Percentiles rank a stretch among this genome's conserved stretches.
Conservation (phyloP, 2,329 filamentous ascomycete species). For the Epicoccum nigrum region DNA sequence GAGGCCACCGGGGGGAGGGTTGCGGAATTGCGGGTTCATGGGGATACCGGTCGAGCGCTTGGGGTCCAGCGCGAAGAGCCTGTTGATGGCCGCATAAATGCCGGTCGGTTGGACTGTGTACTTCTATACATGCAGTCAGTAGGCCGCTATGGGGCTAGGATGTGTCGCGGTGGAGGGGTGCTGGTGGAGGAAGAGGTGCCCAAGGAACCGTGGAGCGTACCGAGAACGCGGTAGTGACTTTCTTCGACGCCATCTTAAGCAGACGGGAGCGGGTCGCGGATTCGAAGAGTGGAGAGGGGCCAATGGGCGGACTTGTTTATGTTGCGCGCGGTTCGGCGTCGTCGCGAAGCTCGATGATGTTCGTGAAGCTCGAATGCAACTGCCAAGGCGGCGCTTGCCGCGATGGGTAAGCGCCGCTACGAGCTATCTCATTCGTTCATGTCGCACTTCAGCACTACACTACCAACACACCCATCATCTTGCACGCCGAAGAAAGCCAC, state of each 20-base stretch:
- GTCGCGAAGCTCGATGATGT: slow-evolving; percentile 36
- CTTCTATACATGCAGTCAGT: slow-evolving; percentile 67
- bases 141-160: neutral
- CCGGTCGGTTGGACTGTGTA: slow-evolving; percentile 91
- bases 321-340: slow-evolving; percentile 23
- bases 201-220: slow-evolving; percentile 27
- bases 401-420: slow-evolving; percentile 17
- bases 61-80: slow-evolving; percentile 78
- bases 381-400: slow-evolving; percentile 33
- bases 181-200: slow-evolving; percentile 2
- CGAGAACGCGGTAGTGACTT: slow-evolving; percentile 37
- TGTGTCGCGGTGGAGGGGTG: slow-evolving; percentile 13
- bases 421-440: slow-evolving; percentile 21
- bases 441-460: neutral
- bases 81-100: slow-evolving; percentile 84
- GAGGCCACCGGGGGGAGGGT: slow-evolving; percentile 76
- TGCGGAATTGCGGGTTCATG: slow-evolving; percentile 89
- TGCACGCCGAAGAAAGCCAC: no score
- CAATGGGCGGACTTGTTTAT: slow-evolving; percentile 31
- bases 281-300: slow-evolving; percentile 27
- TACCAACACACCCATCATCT: neutral
- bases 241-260: slow-evolving; percentile 42
- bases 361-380: slow-evolving; percentile 26
- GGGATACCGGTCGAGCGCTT: slow-evolving; percentile 91
- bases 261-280: slow-evolving; percentile 15